Percentiles rank a stretch among this genome's conserved stretches.
Conservation (phyloP, 2,329 filamentous ascomycete species). For the Coniochaeta sp. region DNA sequence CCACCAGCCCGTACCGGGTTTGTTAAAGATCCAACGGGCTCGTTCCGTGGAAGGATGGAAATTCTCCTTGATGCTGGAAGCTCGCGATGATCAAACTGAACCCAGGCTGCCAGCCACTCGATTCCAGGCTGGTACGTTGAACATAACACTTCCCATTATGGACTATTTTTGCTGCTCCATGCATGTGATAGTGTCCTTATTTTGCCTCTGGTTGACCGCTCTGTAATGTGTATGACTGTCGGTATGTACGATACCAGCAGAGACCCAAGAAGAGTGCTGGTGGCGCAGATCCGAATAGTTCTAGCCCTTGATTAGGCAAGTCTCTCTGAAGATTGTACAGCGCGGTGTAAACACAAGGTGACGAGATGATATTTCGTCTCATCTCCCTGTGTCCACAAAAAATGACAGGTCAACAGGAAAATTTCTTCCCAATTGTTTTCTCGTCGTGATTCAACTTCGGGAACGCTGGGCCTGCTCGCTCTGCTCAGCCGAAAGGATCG, state of each 20-base stretch:
- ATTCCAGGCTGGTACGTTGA: not conserved
- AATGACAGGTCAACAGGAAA: not conserved
- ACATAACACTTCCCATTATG: not conserved
- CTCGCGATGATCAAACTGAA: not conserved
- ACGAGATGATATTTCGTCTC: not conserved
- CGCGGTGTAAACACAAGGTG: not conserved
- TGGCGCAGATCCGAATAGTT: not conserved
- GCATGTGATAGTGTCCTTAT: not conserved
- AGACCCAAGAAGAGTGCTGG: not conserved
- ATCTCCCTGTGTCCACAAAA: not conserved
- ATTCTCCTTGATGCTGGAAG: not conserved
- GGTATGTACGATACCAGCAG: not conserved
- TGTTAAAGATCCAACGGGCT: not conserved
- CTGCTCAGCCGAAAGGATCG: not conserved
- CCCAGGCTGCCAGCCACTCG: not conserved
- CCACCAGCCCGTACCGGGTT: not conserved
- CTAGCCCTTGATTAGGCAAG: not conserved
- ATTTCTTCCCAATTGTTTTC: not conserved
- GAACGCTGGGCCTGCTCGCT: not conserved
- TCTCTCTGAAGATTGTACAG: not conserved
- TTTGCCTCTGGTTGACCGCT: not conserved
- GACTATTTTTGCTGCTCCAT: not conserved
- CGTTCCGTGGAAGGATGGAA: not conserved
- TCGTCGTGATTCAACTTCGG: not conserved
- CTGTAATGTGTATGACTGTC: not conserved